phyloP scores from a whole-genome alignment of 805 yeast species.

The Starmerella ratchasimensis region DNA sequence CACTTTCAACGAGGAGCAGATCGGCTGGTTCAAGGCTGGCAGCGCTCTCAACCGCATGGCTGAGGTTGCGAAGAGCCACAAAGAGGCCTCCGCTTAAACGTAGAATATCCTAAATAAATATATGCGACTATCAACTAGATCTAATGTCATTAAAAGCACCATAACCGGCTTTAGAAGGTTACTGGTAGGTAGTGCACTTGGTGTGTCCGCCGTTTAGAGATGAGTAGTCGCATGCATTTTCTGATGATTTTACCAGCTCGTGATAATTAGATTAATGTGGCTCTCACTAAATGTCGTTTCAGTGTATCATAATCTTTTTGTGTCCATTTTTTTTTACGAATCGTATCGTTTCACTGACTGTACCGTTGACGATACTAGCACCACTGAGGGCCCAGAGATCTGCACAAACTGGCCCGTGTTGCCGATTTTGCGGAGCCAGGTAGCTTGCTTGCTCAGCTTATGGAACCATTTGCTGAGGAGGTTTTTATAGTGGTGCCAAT shows the following conservation, averaged over 20 bases:
- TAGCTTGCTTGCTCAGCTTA: background rate
- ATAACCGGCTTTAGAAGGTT: no score
- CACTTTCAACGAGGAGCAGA: slow-evolving; percentile 92
- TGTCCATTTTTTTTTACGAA: background rate
- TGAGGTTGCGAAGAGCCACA: slow-evolving; percentile 21
- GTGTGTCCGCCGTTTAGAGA: no score
- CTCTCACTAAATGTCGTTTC: background rate
- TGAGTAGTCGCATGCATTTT: no score
- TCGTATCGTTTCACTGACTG: background rate
- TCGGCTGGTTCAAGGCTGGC: slow-evolving; percentile 98
- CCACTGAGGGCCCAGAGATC: slow-evolving; percentile 19
- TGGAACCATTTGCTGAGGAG: background rate
- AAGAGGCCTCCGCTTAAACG: slow-evolving; percentile 8
- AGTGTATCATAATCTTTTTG: background rate
- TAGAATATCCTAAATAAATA: background rate
- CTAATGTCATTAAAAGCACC: no score
- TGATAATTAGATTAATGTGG: background rate
- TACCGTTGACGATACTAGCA: slow-evolving; percentile 16
- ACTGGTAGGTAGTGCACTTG: no score
- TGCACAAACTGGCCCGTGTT: slow-evolving; percentile 14
- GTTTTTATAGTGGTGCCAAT: background rate
- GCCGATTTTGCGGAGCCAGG: slow-evolving; percentile 3
- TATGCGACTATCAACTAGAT: background rate
- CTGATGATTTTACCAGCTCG: background rate
- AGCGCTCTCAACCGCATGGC: slow-evolving; percentile 98